Base-by-base conservation (phyloP, 441 rosid species). In the Breynia disticha region DNA sequence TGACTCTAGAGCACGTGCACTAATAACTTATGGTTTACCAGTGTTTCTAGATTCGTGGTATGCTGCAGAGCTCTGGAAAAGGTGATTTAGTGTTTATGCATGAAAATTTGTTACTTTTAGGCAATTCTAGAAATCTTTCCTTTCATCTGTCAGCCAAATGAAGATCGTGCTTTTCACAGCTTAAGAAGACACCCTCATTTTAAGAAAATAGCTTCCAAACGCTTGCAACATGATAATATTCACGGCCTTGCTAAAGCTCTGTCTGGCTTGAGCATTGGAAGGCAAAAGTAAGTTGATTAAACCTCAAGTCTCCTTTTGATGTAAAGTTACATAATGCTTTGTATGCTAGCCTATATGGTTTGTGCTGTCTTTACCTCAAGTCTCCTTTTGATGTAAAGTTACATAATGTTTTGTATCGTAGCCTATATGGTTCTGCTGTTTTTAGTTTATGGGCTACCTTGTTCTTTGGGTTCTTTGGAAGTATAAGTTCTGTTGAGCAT, bases 171-270 rank as follows among this genome's bases (percentile, higher is more conserved):
- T 41, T 52, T 69, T 50, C 50, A 52, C 79, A 87, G 98, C 71
- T 81, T 88, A 74, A 79, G 95, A 75, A 73, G 69, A n/a, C 95
- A 88, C 75, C 91, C 98, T 2, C 64, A 67, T 63, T 86, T 84
- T 58, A 64, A 70, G 45, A 61, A 66, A 65, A 74, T 82, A 64
- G 76, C 67, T 59, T 60, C 74, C 56, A 76, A 84, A 66, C 89
- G 97, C 41, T 55, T 68, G 70, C 64, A 50, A 70, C 89, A 86
- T 24, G 67, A 61, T 43, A 84, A 91, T 70, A 67, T 76, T 52
- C 61, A 35, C 11, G 64, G 70, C 62, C 89, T 88, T 64, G 90
- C 95, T 16, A 80, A 73, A 66, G 74, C 71, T 69, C 74, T 91
- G 16, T 84, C 95, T 0, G 94, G 75, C 63, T 70, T 88, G 60